phyloP scores from a whole-genome alignment of 2,329 filamentous ascomycete species.

The Chaetomiaceae sp. region DNA sequence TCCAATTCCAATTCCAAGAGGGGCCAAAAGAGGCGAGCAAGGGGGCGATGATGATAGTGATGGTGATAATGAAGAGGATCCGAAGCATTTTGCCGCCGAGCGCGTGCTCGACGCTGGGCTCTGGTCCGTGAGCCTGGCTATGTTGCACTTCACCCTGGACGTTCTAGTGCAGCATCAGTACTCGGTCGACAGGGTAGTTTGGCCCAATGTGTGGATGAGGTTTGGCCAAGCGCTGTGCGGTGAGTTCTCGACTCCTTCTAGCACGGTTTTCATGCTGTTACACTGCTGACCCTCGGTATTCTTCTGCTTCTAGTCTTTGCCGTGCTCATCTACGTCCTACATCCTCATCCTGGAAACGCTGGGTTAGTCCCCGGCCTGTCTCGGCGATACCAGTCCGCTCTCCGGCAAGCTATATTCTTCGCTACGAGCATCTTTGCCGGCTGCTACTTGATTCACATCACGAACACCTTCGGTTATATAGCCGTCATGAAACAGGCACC shows the following conservation, averaged over 20 bases:
- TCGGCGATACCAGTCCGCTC: slow-evolving; percentile 39
- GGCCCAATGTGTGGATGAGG: slow-evolving; percentile 51
- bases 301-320: slow-evolving; percentile 44
- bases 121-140: slow-evolving; percentile 60
- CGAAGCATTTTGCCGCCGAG: slow-evolving; percentile 51
- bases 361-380: slow-evolving; percentile 49
- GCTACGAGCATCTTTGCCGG: slow-evolving; percentile 57
- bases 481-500: slow-evolving; percentile 89
- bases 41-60: slow-evolving; percentile 31
- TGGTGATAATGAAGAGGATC: slow-evolving; percentile 28
- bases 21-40: slow-evolving; percentile 26
- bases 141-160: slow-evolving; percentile 74
- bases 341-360: slow-evolving; percentile 48
- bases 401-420: slow-evolving; percentile 62
- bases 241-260: slow-evolving; percentile 32
- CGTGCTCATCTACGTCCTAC: slow-evolving; percentile 53
- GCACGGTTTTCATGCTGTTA: not conserved
- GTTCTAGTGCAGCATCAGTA: slow-evolving; percentile 77
- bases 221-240: slow-evolving; percentile 50
- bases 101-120: slow-evolving; percentile 53
- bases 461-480: slow-evolving; percentile 76
- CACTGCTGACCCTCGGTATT: slow-evolving; percentile 16
- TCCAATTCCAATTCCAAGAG: not conserved
- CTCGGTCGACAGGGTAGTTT: slow-evolving; percentile 56
- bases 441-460: slow-evolving; percentile 75